Evolutionary conservation across 2,329 filamentous ascomycete genomes (phyloP), one percentile per base, ranked within the genome.

Genomic region (Paecilomyces sp.): DNA sequence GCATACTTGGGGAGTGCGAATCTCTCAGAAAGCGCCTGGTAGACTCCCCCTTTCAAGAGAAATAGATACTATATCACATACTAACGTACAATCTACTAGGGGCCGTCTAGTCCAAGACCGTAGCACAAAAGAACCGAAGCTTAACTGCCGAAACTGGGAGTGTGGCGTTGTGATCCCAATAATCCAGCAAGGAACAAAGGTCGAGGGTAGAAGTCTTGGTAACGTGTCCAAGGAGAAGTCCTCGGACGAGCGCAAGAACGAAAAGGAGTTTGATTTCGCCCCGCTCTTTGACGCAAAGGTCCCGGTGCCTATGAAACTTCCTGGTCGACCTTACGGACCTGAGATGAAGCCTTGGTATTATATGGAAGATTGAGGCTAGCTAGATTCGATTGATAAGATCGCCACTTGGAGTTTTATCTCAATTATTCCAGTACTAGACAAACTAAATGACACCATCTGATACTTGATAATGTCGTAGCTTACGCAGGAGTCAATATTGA

Each of bases 101-200:
- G 94, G 93, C 24, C 86, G 86, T 54, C 75, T 96, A 31, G 84
- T 87, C 58, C 86, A 87, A 68, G 88, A 95, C 67, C 85, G 83
- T 65, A 75, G 72, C 7, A 88, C 85, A 2, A 87, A 87, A 62
- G 75, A 83, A 62, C 84, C 86, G 12, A 96, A 91, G 73, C 80
- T 97, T 63, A 92, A 84, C 63, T 92, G 89, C 73, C 86, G 90
- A 58, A 99, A 97, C 73, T 97, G 93, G 92, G 94, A 97, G 76
- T 96, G 92, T 70, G 94, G 94, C 36, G 90, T 99, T 1, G 67
- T 97, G 25, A 72, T 97, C 50, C 86, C 87, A 9, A 79, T 89
- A 25, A 67, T 65, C 30, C 52, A 59, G 53, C 12, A 36, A 55
- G 62, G 62, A 61, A 36, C 54, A 18, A 31, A 61, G 25, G 52